Percentiles rank a stretch among this genome's conserved stretches.
phyloP scores from a whole-genome alignment of 2,329 filamentous ascomycete species.

The Penicillium sp. region DNA sequence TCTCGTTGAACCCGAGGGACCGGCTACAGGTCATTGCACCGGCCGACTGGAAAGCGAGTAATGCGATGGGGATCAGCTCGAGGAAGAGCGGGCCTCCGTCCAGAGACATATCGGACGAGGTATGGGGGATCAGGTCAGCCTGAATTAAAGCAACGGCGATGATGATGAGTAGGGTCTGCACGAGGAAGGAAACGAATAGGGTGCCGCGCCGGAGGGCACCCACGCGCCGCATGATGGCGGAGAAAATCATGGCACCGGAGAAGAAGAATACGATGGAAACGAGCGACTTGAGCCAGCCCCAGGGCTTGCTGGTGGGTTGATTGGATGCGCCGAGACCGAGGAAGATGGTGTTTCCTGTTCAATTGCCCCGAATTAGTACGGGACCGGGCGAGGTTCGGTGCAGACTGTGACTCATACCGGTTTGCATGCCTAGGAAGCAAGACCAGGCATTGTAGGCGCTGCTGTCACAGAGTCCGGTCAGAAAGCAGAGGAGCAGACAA shows the following conservation, averaged over 20 bases:
- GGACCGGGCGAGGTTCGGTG: background rate
- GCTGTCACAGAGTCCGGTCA: slow-evolving; percentile 46
- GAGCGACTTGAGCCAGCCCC: slow-evolving; percentile 47
- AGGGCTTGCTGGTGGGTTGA: slow-evolving; percentile 38
- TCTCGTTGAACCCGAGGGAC: slow-evolving; percentile 42
- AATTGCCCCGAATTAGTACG: background rate
- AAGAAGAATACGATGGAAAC: slow-evolving; percentile 44
- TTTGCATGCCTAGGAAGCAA: slow-evolving; percentile 50
- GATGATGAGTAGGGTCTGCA: slow-evolving; percentile 40
- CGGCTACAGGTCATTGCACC: slow-evolving; percentile 46
- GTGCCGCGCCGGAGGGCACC: slow-evolving; percentile 36
- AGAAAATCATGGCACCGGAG: slow-evolving; percentile 43
- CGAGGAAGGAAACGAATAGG: slow-evolving; percentile 42
- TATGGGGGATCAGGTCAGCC: slow-evolving; percentile 38
- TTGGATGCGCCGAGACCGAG: slow-evolving; percentile 45
- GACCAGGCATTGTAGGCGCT: slow-evolving; percentile 48
- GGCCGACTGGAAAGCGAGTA: slow-evolving; percentile 47
- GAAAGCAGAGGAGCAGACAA: slow-evolving; percentile 41
- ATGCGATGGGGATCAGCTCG: slow-evolving; percentile 42
- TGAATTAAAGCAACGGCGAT: slow-evolving; percentile 43
- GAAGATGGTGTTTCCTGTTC: slow-evolving; percentile 47
- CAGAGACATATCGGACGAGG: slow-evolving; percentile 15
- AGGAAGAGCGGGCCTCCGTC: slow-evolving; percentile 35
- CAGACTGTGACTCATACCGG: slow-evolving; percentile 33
- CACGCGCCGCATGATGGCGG: slow-evolving; percentile 34